Conservation (phyloP, 2,329 filamentous ascomycete species). For the Ophiostoma novo-ulmi region DNA sequence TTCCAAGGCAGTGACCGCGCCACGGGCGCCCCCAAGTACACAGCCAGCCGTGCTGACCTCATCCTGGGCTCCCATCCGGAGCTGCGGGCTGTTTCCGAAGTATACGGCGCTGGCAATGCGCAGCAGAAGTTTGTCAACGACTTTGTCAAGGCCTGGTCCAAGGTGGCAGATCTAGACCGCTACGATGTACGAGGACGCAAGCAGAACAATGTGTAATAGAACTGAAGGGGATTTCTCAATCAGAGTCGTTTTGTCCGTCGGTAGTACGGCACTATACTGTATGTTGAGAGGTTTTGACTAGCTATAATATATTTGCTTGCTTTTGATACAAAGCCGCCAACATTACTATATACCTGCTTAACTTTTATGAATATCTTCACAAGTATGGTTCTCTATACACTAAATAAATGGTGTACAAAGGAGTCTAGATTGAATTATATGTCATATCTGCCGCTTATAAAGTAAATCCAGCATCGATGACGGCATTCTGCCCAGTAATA, state of each 20-base stretch:
- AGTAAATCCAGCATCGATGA: not conserved
- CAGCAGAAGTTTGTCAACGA: slow-evolving; percentile 63
- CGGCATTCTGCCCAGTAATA: not conserved
- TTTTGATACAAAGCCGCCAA: too few relatives aligned
- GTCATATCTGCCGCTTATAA: not conserved
- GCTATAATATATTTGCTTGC: not conserved
- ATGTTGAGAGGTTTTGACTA: not conserved
- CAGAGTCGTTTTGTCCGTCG: too few relatives aligned
- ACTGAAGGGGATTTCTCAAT: not conserved
- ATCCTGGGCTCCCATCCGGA: slow-evolving; percentile 71
- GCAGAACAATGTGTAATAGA: slow-evolving; percentile 9
- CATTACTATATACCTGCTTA: too few relatives aligned
- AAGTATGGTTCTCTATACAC: too few relatives aligned
- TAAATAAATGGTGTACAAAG: too few relatives aligned
- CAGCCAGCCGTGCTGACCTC: slow-evolving; percentile 62
- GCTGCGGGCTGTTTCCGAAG: slow-evolving; percentile 64
- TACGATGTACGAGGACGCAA: slow-evolving; percentile 48
- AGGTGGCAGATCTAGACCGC: slow-evolving; percentile 69
- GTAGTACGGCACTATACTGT: not conserved
- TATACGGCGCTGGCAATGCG: slow-evolving; percentile 59
- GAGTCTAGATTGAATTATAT: too few relatives aligned
- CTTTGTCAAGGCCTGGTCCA: slow-evolving; percentile 66
- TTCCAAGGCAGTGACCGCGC: slow-evolving; percentile 63
- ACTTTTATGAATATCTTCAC: too few relatives aligned
- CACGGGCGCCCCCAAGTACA: slow-evolving; percentile 62